These are phyloP conservation scores for Sugiyamaella pinicola DNA, from an alignment of 1,139 yeast species.

Conservation along the genomic window DNA sequence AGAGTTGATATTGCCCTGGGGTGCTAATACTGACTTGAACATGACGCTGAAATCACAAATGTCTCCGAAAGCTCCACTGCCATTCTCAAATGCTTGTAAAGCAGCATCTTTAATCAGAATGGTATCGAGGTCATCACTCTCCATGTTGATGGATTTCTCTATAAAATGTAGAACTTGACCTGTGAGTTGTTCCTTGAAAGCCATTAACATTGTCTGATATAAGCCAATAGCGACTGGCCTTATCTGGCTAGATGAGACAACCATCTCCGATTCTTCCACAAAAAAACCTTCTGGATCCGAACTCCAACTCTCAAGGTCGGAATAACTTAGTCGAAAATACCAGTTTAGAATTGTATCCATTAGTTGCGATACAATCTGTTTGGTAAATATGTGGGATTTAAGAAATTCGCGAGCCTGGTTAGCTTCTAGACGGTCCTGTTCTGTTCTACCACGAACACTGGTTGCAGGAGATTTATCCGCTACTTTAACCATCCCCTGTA, in stretches of 20 bases:
- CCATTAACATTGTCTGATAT: constrained; percentile 70
- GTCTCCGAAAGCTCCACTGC: constrained; percentile 66
- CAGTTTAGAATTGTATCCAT: constrained; percentile 68
- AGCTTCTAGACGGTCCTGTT: constrained; percentile 58
- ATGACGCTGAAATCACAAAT: constrained; percentile 64
- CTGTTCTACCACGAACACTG: constrained; percentile 61
- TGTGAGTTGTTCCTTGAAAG: constrained; percentile 63
- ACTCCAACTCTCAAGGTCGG: constrained; percentile 79
- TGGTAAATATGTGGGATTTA: constrained; percentile 58
- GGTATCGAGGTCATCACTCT: constrained; percentile 41
- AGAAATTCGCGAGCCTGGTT: constrained; percentile 57
- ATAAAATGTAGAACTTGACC: constrained; percentile 66
- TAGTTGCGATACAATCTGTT: constrained; percentile 56
- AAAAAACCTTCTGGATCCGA: constrained; percentile 93
- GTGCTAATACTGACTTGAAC: constrained; percentile 61
- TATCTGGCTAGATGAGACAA: constrained; percentile 82
- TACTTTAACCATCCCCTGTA: constrained; percentile 65
- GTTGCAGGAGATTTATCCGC: constrained; percentile 68
- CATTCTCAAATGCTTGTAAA: constrained; percentile 77
- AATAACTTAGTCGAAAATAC: constrained; percentile 71
- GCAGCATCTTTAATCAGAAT: constrained; percentile 76
- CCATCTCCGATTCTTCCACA: constrained; percentile 71
- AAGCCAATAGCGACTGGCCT: constrained; percentile 88
- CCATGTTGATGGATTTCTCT: constrained; percentile 52
- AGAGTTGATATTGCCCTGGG: constrained; percentile 53